phyloP scores from a whole-genome alignment of 164 flowering plant species.

The Nelumbo lutea region DNA sequence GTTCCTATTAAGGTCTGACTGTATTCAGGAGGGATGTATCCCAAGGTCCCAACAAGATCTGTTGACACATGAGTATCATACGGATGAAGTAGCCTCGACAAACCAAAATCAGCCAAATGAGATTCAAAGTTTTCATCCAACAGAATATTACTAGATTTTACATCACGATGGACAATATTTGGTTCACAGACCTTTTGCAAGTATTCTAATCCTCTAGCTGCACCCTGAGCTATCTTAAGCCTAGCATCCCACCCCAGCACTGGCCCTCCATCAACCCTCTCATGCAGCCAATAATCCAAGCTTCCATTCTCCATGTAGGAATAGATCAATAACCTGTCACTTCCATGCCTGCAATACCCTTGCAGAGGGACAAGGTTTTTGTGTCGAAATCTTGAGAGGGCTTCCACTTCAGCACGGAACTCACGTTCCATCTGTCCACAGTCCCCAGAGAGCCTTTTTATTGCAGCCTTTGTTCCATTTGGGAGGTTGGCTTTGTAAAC shows the following conservation, averaged over 20 bases:
- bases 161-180: constrained; percentile 65
- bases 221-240: constrained; percentile 65
- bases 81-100: constrained; percentile 64
- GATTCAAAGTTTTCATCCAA: constrained; percentile 68
- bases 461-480: constrained; percentile 58
- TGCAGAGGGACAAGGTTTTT: constrained; percentile 78
- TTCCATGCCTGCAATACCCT: constrained; percentile 67
- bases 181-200: constrained; percentile 70
- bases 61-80: constrained; percentile 87
- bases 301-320: constrained; percentile 88
- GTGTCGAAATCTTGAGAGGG: constrained; percentile 81
- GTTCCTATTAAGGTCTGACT: constrained; percentile 71
- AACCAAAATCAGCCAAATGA: constrained; percentile 87
- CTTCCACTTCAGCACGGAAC: constrained; percentile 78
- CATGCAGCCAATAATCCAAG: constrained; percentile 90
- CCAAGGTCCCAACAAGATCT: constrained; percentile 80
- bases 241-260: constrained; percentile 52
- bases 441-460: constrained; percentile 81
- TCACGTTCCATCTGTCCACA: constrained; percentile 87
- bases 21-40: constrained; percentile 86
- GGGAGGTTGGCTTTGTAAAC: constrained; percentile 70
- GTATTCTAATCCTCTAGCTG: constrained; percentile 73
- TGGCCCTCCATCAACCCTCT: constrained; percentile 47
- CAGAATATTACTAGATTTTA: constrained; percentile 82
- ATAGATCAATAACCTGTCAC: constrained; percentile 62